Evolutionary conservation across 2,329 filamentous ascomycete genomes (phyloP).

Genomic region (Sporothrix sp.): DNA sequence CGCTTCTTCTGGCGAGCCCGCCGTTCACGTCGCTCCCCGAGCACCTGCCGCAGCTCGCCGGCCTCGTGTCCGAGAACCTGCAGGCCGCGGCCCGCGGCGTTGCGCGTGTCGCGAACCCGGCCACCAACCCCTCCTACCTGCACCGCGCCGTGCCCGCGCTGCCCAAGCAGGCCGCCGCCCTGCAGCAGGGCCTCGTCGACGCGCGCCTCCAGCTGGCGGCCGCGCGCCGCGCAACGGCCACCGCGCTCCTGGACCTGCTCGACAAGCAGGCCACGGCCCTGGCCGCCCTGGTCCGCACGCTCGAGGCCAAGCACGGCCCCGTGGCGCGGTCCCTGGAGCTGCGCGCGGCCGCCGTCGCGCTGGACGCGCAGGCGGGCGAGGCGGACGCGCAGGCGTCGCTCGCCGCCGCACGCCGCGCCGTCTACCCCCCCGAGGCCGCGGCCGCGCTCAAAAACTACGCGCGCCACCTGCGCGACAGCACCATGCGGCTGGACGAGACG

Average conservation of each 20-base stretch:
- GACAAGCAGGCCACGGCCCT: slow-evolving; percentile 31
- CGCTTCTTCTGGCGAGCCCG: slow-evolving; percentile 39
- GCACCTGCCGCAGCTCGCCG: slow-evolving; percentile 38
- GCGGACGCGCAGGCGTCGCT: slow-evolving; percentile 29
- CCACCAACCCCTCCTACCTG: slow-evolving; percentile 46
- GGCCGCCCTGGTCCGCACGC: slow-evolving; percentile 35
- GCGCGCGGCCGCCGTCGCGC: slow-evolving; percentile 35
- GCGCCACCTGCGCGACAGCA: slow-evolving; percentile 40
- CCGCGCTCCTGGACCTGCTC: slow-evolving; percentile 31
- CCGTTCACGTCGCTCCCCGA: slow-evolving; percentile 39
- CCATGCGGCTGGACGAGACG: slow-evolving; percentile 34
- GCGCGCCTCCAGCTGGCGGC: slow-evolving; percentile 27
- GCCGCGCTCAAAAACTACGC: slow-evolving; percentile 38
- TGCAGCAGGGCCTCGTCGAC: slow-evolving; percentile 26
- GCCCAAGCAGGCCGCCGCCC: slow-evolving; percentile 28
- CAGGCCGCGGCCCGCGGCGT: slow-evolving; percentile 39
- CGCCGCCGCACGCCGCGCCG: slow-evolving; percentile 27
- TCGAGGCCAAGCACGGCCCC: slow-evolving; percentile 47
- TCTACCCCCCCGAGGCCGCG: slow-evolving; percentile 37
- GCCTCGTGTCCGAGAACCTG: slow-evolving; percentile 40
- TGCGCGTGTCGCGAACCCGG: slow-evolving; percentile 38
- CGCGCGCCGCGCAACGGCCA: slow-evolving; percentile 31
- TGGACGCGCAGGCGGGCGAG: slow-evolving; percentile 34
- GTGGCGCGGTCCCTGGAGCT: slow-evolving; percentile 42
- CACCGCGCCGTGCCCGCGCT: slow-evolving; percentile 47